Evolutionary conservation across 768 basidiomycete genomes (phyloP), one percentile per base, ranked within the genome.

Genomic region (Termitomyces sp.): DNA sequence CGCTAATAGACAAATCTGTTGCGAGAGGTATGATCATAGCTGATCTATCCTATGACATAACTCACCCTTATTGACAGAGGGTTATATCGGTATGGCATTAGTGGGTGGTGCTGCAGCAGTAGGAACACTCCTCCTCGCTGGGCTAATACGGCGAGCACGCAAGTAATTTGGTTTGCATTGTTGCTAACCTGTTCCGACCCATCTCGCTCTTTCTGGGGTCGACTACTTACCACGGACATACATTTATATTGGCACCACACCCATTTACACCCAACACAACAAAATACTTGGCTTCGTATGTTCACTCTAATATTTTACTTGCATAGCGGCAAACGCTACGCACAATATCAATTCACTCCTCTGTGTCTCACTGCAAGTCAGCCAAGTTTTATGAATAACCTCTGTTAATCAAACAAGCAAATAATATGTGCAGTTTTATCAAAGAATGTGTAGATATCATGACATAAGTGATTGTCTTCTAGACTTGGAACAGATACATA

Each of bases 31-130:
- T 40, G 78, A 70, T 14, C 33, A 41, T 36, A 41, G 14, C 9
- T 30, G 48, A 24, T 54, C 41, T 10, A 51, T 36, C 10, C 46
- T 28, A 30, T 49, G 33, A 46, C 30, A 56, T 13, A 50, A 30
- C 14, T 62, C 54, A 55, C 49, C 4, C 30, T 62, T 32, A 5
- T 58, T 10, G 3, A 6, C 70, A 95, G 96, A 99, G 72, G 95
- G 95, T n/a, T 98, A 98, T 70, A 92, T 98, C 51, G 97, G 97
- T 48, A 94, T 99, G 88, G 97, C 94, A 14, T 79, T 99, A 44
- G 92, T 87, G 20, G 95, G 95, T 52, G 93, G 94, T 55, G 88
- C 83, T 43, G 94, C 91, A 14, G 94, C 96, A 14, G 66, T 96
- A 22, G 90, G 92, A 52, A 85, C 89, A 32, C 71, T 93, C 49